Evolutionary conservation across 495 filamentous ascomycete genomes (phyloP).

Genomic region (Cercophora samala): DNA sequence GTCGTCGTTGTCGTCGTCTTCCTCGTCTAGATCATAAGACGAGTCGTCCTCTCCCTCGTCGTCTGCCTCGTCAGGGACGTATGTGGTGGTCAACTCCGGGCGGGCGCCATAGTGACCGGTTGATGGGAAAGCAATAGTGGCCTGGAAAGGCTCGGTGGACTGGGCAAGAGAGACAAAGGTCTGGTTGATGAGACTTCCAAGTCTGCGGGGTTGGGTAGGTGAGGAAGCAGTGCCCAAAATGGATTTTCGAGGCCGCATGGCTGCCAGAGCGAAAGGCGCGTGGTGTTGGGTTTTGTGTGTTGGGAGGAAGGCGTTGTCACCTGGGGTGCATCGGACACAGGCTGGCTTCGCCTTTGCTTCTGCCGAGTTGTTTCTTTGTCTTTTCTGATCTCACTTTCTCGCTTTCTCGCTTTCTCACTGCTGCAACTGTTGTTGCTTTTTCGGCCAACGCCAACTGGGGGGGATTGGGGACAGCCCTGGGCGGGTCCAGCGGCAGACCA

Average conservation of each 20-base stretch:
- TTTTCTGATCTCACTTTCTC: not conserved
- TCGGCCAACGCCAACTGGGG: not conserved
- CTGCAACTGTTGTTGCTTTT: constrained; percentile 3
- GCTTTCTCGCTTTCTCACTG: not conserved
- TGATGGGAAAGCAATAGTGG: not conserved
- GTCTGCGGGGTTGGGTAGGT: constrained; percentile 10
- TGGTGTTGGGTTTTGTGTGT: not conserved
- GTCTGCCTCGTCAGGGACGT: not conserved
- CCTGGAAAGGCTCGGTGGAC: not conserved
- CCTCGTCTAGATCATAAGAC: not conserved
- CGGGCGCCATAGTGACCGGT: not conserved
- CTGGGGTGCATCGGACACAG: constrained; percentile 9
- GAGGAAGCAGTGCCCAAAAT: constrained; percentile 3
- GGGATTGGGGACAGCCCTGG: constrained; percentile 6
- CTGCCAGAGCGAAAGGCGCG: constrained; percentile 2
- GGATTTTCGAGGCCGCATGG: constrained; percentile 11
- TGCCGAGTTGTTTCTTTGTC: not conserved
- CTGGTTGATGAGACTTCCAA: constrained; percentile 7
- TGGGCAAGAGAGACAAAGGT: constrained; percentile 1
- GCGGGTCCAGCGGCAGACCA: constrained; percentile 14
- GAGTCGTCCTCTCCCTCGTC: constrained; percentile 7
- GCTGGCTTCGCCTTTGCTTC: not conserved
- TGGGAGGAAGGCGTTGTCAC: not conserved
- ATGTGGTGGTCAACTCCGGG: not conserved
- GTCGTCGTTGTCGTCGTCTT: not conserved